Base-by-base conservation (phyloP, 2,329 filamentous ascomycete genomes). In the Boeremia exigua region DNA sequence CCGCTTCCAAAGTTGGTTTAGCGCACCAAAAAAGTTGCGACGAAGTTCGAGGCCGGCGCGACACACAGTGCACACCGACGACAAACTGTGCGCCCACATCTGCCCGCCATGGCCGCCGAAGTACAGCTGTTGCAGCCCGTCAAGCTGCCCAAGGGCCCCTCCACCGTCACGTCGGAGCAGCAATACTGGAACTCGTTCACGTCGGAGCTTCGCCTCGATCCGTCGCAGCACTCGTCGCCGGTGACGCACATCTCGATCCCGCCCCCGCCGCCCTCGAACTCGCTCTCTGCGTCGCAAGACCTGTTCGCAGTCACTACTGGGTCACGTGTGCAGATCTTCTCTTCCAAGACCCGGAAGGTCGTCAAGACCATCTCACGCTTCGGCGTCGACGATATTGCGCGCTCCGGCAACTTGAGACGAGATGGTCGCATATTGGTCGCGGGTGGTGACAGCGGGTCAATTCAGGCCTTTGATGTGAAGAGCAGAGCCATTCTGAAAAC, bases 101-200 rank as follows among this genome's bases (percentile, higher is more conserved):
- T 11, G 10, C 37, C 19, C 63, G 68, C 67, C 59, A 96, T 96
- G 92, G 92, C 93, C 68, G 90, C 92, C 70, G 88, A 92, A 80
- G 90, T 96, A 69, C 86, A 87, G 76, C 89, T 90, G 58, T 81
- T 96, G 64, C 87, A 88, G 75, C 88, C 88, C 75, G 81, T 96
- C 72, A 96, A 92, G 82, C 85, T 96, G 72, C 88, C 94, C 54
- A 85, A 90, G 61, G 91, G 91, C 46, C 92, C 92, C 54, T 88
- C 89, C 36, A 89, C 91, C 49, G 79, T 94, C 43, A 96, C 94
- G 6, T 88, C 93, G 29, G 95, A 99, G 80, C 93, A 98, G 79
- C 86, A 88, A 63, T 98, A 98, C 82, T 99, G 96, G 96, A 90
- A 89, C 73, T 89, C 90, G 11, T 99, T 99, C 82, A 92, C 91